phyloP scores from a whole-genome alignment of 768 basidiomycete genomes.

The Lactarius hatsudake region DNA sequence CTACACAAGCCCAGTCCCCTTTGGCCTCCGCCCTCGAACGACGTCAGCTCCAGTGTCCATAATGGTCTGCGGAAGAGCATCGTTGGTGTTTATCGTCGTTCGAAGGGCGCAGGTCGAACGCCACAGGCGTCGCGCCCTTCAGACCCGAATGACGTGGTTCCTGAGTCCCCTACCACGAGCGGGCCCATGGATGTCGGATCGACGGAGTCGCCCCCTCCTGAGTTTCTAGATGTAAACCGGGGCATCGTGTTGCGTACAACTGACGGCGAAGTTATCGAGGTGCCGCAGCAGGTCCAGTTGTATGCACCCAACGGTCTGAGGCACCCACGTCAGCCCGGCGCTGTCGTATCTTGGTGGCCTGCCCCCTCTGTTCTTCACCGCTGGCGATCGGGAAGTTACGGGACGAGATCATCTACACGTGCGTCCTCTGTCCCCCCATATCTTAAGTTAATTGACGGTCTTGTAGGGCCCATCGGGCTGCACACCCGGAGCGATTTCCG shows the following conservation, averaged over 20 bases:
- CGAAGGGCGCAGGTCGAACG: not conserved
- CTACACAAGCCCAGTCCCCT: slow-evolving; percentile 74
- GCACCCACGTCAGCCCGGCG: slow-evolving; percentile 80
- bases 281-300: slow-evolving; percentile 76
- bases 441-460: not conserved
- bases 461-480: slow-evolving; percentile 84
- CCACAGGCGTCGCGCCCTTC: not conserved
- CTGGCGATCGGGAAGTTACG: slow-evolving; percentile 88
- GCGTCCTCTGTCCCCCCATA: slow-evolving; percentile 32
- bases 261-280: slow-evolving; percentile 51
- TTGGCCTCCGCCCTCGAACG: slow-evolving; percentile 75
- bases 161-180: slow-evolving; percentile 30
- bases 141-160: slow-evolving; percentile 14
- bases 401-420: slow-evolving; percentile 90
- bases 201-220: slow-evolving; percentile 43
- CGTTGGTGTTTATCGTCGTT: slow-evolving; percentile 45
- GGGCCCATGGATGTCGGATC: slow-evolving; percentile 49
- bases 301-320: slow-evolving; percentile 76
- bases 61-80: slow-evolving; percentile 58
- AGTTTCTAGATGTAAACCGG: slow-evolving; percentile 39
- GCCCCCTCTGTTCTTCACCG: slow-evolving; percentile 81
- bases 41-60: slow-evolving; percentile 55
- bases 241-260: slow-evolving; percentile 44
- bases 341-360: slow-evolving; percentile 85
- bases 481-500: slow-evolving; percentile 69